Conservation (phyloP, 1,284 basidiomycete genomes). For the Chalciporus piperatoides region DNA sequence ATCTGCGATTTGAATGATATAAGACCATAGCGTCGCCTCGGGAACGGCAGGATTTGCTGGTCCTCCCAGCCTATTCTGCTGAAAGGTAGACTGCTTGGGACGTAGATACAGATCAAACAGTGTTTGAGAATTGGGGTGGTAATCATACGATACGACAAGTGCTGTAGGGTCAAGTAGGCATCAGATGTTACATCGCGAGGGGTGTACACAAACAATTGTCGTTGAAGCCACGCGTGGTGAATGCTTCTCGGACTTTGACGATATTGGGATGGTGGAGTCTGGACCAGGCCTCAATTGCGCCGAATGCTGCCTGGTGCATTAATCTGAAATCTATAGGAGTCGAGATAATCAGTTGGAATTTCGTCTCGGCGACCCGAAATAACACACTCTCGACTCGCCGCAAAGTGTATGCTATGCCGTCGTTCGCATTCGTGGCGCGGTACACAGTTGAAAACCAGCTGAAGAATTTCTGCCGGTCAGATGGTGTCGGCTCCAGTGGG, state of each 20-base stretch:
- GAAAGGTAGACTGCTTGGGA: slow-evolving; percentile 43
- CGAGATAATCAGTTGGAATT: slow-evolving; percentile 3
- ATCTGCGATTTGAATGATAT: slow-evolving; percentile 86
- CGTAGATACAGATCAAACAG: slow-evolving; percentile 71
- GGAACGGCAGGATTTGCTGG: slow-evolving; percentile 42
- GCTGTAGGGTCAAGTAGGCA: slow-evolving; percentile 47
- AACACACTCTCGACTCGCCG: slow-evolving; percentile 82
- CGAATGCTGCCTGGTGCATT: slow-evolving; percentile 78
- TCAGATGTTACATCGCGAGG: slow-evolving; percentile 8
- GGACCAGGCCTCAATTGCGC: slow-evolving; percentile 85
- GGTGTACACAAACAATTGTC: slow-evolving; percentile 74
- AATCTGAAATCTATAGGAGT: slow-evolving; percentile 72
- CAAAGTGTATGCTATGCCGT: slow-evolving; percentile 78
- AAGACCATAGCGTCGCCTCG: slow-evolving; percentile 92
- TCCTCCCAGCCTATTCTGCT: slow-evolving; percentile 43
- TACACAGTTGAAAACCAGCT: slow-evolving; percentile 82
- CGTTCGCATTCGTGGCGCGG: slow-evolving; percentile 73
- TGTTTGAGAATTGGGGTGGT: slow-evolving; percentile 83
- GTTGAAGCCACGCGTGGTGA: slow-evolving; percentile 91
- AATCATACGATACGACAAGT: slow-evolving; percentile 90
- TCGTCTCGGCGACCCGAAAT: background rate
- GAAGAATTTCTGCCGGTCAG: slow-evolving; percentile 66
- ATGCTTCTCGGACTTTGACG: slow-evolving; percentile 85
- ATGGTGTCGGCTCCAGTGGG: slow-evolving; percentile 60
- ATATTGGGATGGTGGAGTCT: slow-evolving; percentile 86